Conservation (phyloP, 495 filamentous ascomycete genomes). For the Hyaloscypha finlandica region DNA sequence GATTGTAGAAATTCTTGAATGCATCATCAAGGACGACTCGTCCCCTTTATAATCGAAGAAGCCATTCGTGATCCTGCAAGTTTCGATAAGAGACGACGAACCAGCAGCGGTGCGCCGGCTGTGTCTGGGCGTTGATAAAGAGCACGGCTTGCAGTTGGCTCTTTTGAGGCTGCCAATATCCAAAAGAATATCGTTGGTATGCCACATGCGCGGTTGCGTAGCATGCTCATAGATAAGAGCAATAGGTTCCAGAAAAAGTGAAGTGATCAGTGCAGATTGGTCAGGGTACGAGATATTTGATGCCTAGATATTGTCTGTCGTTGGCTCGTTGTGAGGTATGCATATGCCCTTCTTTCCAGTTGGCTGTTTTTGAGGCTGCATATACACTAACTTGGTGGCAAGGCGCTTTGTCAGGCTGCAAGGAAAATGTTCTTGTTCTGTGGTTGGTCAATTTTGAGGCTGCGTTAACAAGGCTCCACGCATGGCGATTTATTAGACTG, state of each 20-base stretch:
- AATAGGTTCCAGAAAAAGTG: slow-evolving; percentile 23
- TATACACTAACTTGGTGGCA: not conserved
- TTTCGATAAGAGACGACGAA: slow-evolving; percentile 18
- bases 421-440: slow-evolving; percentile 23
- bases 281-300: slow-evolving; percentile 19
- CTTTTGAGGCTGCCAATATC: slow-evolving; percentile 26
- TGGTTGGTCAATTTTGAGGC: slow-evolving; percentile 18
- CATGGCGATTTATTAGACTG: too few relatives aligned
- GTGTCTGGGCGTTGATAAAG: slow-evolving; percentile 22
- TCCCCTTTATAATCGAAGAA: slow-evolving; percentile 25
- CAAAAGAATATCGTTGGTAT: slow-evolving; percentile 19
- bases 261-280: slow-evolving; percentile 22
- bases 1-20: slow-evolving; percentile 23
- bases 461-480: not conserved
- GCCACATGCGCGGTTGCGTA: slow-evolving; percentile 19
- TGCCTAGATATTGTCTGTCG: slow-evolving; percentile 20
- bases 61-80: slow-evolving; percentile 19
- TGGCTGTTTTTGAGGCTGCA: slow-evolving; percentile 24
- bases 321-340: slow-evolving; percentile 27
- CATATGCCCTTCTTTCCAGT: slow-evolving; percentile 23
- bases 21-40: slow-evolving; percentile 18
- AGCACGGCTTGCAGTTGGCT: slow-evolving; percentile 24
- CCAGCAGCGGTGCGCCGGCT: slow-evolving; percentile 11
- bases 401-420: slow-evolving; percentile 15
- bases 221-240: slow-evolving; percentile 20